Evolutionary conservation across 1,284 basidiomycete species (phyloP).

Genomic region (Dichomitus squalens): DNA sequence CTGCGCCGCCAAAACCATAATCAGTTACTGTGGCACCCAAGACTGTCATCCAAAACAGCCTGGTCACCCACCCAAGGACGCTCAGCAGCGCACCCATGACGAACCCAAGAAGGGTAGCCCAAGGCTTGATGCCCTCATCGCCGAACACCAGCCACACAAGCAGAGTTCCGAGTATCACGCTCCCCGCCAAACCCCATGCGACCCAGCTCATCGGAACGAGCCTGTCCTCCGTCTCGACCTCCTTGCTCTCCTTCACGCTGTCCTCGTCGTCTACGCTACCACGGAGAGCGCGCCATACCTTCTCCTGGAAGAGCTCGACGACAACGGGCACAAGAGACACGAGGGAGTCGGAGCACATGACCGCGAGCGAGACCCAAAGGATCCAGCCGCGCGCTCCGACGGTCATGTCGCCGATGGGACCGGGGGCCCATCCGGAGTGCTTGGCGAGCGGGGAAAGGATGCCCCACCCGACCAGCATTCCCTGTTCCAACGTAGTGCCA

Average conservation of each 20-base stretch:
- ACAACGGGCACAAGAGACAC: slow-evolving; percentile 81
- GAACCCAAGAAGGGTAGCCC: slow-evolving; percentile 90
- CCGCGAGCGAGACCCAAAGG: slow-evolving; percentile 91
- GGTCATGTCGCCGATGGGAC: slow-evolving; percentile 82
- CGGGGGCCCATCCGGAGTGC: slow-evolving; percentile 86
- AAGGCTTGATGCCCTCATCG: slow-evolving; percentile 87
- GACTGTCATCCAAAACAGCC: background rate
- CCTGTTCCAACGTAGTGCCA: slow-evolving; percentile 43
- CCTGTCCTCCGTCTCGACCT: slow-evolving; percentile 78
- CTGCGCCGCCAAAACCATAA: slow-evolving; percentile 39
- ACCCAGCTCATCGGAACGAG: slow-evolving; percentile 86
- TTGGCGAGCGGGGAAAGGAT: slow-evolving; percentile 88
- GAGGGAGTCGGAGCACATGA: slow-evolving; percentile 92
- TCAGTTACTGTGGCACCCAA: background rate
- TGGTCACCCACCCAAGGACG: slow-evolving; percentile 75
- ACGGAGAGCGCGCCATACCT: slow-evolving; percentile 21
- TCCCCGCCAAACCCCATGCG: slow-evolving; percentile 62
- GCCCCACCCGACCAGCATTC: slow-evolving; percentile 96
- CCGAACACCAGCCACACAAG: slow-evolving; percentile 91
- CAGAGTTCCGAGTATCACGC: slow-evolving; percentile 71
- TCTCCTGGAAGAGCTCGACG: slow-evolving; percentile 40
- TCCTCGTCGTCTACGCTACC: slow-evolving; percentile 10
- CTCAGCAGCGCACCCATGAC: slow-evolving; percentile 83
- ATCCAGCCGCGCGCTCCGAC: slow-evolving; percentile 91
- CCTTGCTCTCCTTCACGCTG: slow-evolving; percentile 53